A percentile compares a stretch with the other conserved stretches of the same genome.
phyloP scores from a whole-genome alignment of 495 filamentous ascomycete species.

The Daldinia concentrica region DNA sequence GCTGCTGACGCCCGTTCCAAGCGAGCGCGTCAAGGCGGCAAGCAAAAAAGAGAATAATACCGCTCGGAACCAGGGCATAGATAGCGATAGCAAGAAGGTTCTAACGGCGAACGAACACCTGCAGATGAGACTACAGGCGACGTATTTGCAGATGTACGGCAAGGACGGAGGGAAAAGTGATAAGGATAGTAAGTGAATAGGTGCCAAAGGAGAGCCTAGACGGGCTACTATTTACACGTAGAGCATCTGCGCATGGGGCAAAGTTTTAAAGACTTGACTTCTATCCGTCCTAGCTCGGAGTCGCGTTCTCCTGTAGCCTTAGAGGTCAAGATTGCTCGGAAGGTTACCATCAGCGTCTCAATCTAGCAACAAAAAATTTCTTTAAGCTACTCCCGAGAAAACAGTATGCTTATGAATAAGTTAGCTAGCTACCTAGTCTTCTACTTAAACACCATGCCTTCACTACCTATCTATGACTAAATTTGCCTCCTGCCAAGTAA shows the following conservation, averaged over 20 bases:
- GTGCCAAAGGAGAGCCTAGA: not conserved
- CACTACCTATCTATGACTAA: too few species aligned
- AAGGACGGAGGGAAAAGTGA: conserved; percentile 41
- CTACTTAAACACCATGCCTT: too few species aligned
- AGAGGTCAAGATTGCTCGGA: too few species aligned
- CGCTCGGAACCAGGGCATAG: conserved; percentile 46
- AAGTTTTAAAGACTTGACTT: not conserved
- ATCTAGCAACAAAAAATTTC: too few species aligned
- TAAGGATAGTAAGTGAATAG: not conserved
- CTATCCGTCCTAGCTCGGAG: too few species aligned
- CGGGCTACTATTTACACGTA: not conserved
- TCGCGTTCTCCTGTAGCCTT: too few species aligned
- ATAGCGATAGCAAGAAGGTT: conserved; percentile 47
- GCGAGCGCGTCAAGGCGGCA: conserved; percentile 56
- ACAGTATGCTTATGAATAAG: too few species aligned
- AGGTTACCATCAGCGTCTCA: too few species aligned
- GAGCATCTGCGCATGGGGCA: not conserved
- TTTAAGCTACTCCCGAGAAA: too few species aligned
- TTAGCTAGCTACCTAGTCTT: too few species aligned
- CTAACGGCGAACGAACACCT: conserved; percentile 89
- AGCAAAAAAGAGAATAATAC: conserved; percentile 18
- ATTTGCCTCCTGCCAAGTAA: too few species aligned
- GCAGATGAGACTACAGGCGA: conserved; percentile 74
- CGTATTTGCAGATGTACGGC: conserved; percentile 66
- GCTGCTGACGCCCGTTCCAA: conserved; percentile 79